These are phyloP conservation scores for Aspergillus sp. DNA, from an alignment of 2,329 filamentous ascomycete species.

Conservation along the genomic window DNA sequence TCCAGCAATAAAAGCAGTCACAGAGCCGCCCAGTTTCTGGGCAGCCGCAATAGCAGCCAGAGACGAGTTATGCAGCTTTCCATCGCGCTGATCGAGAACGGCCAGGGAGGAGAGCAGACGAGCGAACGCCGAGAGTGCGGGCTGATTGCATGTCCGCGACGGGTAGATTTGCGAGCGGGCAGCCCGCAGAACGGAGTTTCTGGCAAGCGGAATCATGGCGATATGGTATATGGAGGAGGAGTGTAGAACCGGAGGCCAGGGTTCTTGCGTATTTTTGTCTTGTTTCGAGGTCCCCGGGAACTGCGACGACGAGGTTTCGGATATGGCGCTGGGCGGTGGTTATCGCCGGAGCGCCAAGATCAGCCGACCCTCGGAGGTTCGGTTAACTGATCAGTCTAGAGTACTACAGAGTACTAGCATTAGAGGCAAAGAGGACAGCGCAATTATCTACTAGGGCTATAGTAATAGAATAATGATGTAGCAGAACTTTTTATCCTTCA, in stretches of 20 bases:
- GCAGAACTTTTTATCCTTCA: slow-evolving; percentile 13
- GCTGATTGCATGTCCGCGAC: slow-evolving; percentile 32
- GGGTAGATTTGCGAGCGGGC: slow-evolving; percentile 40
- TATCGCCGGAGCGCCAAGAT: slow-evolving; percentile 31
- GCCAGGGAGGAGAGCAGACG: slow-evolving; percentile 80
- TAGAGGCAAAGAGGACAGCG: neutral
- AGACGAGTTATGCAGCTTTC: slow-evolving; percentile 73
- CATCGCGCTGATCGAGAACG: slow-evolving; percentile 84
- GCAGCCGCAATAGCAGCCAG: slow-evolving; percentile 80
- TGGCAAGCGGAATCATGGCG: slow-evolving; percentile 28
- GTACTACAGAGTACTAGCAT: too few species aligned
- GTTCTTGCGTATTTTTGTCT: too few species aligned
- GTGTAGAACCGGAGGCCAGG: too few species aligned
- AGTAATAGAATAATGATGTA: neutral
- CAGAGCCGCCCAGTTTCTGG: slow-evolving; percentile 70
- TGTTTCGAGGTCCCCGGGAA: too few species aligned
- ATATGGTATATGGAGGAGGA: slow-evolving; percentile 6
- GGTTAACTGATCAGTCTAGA: slow-evolving; percentile 13
- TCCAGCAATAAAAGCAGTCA: slow-evolving; percentile 84
- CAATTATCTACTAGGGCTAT: neutral
- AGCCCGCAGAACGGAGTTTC: slow-evolving; percentile 35
- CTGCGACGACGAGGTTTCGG: slow-evolving; percentile 8
- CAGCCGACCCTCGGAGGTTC: slow-evolving; percentile 27
- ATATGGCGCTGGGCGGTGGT: slow-evolving; percentile 10
- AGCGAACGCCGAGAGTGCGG: slow-evolving; percentile 49